These are phyloP conservation scores for Podospora comata DNA, from an alignment of 495 filamentous ascomycete species.

Conservation along the genomic window DNA sequence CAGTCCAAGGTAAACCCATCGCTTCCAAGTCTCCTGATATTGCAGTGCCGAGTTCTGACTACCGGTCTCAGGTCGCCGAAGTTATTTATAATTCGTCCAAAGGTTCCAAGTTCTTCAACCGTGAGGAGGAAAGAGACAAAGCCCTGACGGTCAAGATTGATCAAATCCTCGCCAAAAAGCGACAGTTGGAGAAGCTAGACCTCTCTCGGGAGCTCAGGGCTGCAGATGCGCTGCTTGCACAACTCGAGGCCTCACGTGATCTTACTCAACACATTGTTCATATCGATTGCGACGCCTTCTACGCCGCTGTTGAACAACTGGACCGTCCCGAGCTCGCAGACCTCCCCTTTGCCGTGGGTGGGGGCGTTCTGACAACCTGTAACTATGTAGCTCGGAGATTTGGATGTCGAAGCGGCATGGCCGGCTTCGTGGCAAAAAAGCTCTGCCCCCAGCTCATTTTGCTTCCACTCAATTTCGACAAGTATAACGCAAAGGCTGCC, in stretches of 20 bases:
- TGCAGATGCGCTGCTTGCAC: conserved; percentile 77
- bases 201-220: conserved; percentile 65
- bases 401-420: conserved; percentile 92
- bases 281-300: conserved; percentile 98
- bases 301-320: conserved; percentile 89
- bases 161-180: conserved; percentile 71
- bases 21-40: neutral
- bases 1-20: conserved; percentile 66
- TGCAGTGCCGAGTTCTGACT: neutral
- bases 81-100: conserved; percentile 97
- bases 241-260: conserved; percentile 75
- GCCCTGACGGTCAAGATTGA: conserved; percentile 84
- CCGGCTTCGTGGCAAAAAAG: conserved; percentile 89
- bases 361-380: conserved; percentile 88
- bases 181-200: conserved; percentile 71
- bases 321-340: conserved; percentile 85
- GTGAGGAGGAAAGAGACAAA: conserved; percentile 80
- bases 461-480: conserved; percentile 79
- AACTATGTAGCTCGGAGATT: conserved; percentile 91
- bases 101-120: conserved; percentile 94
- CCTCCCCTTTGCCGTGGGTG: conserved; percentile 89
- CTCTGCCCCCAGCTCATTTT: conserved; percentile 86
- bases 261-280: conserved; percentile 83
- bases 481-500: conserved; percentile 85
- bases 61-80: conserved; percentile 68